phyloP scores from a whole-genome alignment of 1,284 basidiomycete genomes.

The Sporisorium sorghi region DNA sequence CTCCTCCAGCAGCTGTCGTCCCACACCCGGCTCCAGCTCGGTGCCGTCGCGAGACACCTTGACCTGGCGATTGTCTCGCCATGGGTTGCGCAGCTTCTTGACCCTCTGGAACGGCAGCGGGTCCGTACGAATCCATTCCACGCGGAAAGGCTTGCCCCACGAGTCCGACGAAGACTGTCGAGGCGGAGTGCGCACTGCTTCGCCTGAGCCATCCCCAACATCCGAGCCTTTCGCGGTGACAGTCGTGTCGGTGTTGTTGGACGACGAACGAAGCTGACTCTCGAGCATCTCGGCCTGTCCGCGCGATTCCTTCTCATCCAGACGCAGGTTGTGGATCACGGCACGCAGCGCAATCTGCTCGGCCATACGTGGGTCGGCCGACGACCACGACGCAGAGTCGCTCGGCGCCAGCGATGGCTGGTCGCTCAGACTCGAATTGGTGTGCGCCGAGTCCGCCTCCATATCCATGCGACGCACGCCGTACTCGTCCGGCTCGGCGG shows the following conservation, averaged over 20 bases:
- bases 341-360: slow-evolving; percentile 71
- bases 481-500: slow-evolving; percentile 42
- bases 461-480: slow-evolving; percentile 50
- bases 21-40: slow-evolving; percentile 86
- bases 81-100: slow-evolving; percentile 85
- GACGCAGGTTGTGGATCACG: slow-evolving; percentile 62
- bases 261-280: slow-evolving; percentile 41
- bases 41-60: slow-evolving; percentile 90
- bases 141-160: slow-evolving; percentile 75
- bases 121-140: slow-evolving; percentile 84
- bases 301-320: slow-evolving; percentile 56
- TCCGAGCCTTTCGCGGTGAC: slow-evolving; percentile 16
- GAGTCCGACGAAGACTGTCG: slow-evolving; percentile 42
- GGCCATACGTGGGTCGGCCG: slow-evolving; percentile 47
- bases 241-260: slow-evolving; percentile 42
- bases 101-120: slow-evolving; percentile 82
- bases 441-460: slow-evolving; percentile 32
- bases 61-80: slow-evolving; percentile 90
- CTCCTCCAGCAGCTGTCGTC: slow-evolving; percentile 79
- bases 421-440: slow-evolving; percentile 28
- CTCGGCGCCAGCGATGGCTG: slow-evolving; percentile 39
- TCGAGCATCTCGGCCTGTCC: slow-evolving; percentile 55
- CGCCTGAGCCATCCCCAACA: slow-evolving; percentile 10
- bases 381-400: slow-evolving; percentile 59
- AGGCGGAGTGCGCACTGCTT: slow-evolving; percentile 24